Conservation (phyloP, 2,329 filamentous ascomycete species). For the Ophiostoma australiae region DNA sequence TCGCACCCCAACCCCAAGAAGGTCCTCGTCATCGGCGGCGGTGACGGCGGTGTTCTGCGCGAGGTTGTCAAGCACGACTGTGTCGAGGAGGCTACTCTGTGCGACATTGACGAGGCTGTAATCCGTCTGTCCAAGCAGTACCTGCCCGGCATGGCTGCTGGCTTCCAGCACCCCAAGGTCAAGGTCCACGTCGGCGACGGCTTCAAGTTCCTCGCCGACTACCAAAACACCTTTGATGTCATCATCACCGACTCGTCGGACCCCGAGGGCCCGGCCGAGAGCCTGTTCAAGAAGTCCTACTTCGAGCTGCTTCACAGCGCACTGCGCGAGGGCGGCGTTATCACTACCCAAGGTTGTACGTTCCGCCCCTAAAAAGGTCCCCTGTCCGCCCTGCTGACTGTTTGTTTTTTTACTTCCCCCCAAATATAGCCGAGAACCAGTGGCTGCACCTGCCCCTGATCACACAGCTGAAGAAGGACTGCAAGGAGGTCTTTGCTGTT, state of each 20-base stretch:
- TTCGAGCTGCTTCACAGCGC: conserved; percentile 90
- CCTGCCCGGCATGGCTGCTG: conserved; percentile 87
- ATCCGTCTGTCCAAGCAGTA: conserved; percentile 98
- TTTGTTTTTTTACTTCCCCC: conserved; percentile 25
- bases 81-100: conserved; percentile 92
- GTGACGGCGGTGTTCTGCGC: conserved; percentile 93
- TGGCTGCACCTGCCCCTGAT: conserved; percentile 97
- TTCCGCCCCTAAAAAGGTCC: conserved; percentile 37
- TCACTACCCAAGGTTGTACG: conserved; percentile 99
- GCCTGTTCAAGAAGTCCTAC: conserved; percentile 97
- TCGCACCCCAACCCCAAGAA: conserved; percentile 97
- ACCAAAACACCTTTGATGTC: conserved; percentile 96
- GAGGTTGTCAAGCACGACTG: conserved; percentile 99
- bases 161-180: conserved; percentile 90
- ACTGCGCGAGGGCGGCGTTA: conserved; percentile 91
- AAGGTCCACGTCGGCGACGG: conserved; percentile 92
- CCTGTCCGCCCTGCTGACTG: conserved; percentile 3
- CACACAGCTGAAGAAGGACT: conserved; percentile 90
- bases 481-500: conserved; percentile 93
- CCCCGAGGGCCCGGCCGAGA: conserved; percentile 93
- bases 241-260: conserved; percentile 99
- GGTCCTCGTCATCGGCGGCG: conserved; percentile 95
- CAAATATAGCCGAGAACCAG: conserved; percentile 81
- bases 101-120: conserved; percentile 98
- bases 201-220: conserved; percentile 96